These are phyloP conservation scores for Taphrina sp. DNA, from an alignment of 1,139 yeast species.

Conservation along the genomic window DNA sequence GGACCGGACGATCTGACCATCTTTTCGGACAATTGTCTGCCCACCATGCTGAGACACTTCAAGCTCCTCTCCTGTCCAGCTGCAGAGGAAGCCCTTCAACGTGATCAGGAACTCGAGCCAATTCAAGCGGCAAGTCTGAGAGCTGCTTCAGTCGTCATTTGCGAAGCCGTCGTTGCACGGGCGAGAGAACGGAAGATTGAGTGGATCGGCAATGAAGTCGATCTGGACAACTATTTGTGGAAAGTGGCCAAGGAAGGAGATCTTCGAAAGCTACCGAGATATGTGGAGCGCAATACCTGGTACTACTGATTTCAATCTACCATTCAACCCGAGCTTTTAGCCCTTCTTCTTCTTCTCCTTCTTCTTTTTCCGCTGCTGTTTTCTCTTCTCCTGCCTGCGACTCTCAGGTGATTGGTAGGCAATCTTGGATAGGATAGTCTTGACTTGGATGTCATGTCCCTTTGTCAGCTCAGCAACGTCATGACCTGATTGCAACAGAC, in stretches of 20 bases:
- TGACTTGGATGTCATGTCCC: constrained; percentile 6
- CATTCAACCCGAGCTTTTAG: neutral
- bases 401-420: constrained; percentile 6
- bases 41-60: constrained; percentile 27
- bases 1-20: constrained; percentile 19
- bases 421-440: neutral
- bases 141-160: constrained; percentile 26
- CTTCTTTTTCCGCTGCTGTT: constrained; percentile 2
- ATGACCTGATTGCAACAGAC: neutral
- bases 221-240: constrained; percentile 30
- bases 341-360: neutral
- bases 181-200: neutral
- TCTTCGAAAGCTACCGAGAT: constrained; percentile 15
- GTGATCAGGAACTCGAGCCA: constrained; percentile 5
- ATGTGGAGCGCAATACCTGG: constrained; percentile 11
- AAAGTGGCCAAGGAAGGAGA: constrained; percentile 25
- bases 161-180: constrained; percentile 4
- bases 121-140: constrained; percentile 17
- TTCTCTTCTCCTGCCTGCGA: too few species aligned
- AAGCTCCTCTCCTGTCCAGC: constrained; percentile 12
- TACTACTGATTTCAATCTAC: constrained; percentile 19
- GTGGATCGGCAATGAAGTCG: constrained; percentile 22
- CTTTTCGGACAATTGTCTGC: constrained; percentile 23
- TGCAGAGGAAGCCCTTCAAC: constrained; percentile 1
- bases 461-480: neutral